Conservation (phyloP, 208 protist species). For the Leishmania turanica region DNA sequence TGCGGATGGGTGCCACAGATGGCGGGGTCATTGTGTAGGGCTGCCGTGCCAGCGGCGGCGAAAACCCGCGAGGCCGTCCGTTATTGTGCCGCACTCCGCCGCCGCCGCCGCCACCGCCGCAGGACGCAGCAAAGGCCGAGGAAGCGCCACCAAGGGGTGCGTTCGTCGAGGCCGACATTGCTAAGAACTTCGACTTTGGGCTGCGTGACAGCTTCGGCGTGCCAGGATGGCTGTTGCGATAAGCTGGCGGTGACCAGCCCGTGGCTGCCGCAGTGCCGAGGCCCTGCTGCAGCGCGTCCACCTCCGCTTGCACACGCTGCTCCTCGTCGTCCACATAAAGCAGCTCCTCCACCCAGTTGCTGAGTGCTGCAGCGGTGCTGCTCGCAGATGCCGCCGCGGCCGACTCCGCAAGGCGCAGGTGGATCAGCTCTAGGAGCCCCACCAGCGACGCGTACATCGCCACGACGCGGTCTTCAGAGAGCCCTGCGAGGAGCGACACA, state of each 20-base stretch:
- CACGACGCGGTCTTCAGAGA: constrained; percentile 73
- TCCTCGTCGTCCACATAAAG: constrained; percentile 33
- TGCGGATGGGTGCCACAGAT: constrained; percentile 20
- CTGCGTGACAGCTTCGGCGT: constrained; percentile 26
- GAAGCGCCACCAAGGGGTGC: not conserved
- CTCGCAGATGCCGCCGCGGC: not conserved
- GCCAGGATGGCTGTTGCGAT: constrained; percentile 29
- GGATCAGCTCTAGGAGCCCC: constrained; percentile 65
- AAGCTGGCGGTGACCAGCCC: constrained; percentile 24
- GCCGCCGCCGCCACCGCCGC: not conserved
- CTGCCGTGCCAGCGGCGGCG: constrained; percentile 13
- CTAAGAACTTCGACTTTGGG: constrained; percentile 29
- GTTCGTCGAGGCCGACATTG: constrained; percentile 19
- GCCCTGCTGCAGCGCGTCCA: not conserved
- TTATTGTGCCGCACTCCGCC: not conserved
- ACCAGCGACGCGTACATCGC: constrained; percentile 75
- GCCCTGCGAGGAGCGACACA: constrained; percentile 55
- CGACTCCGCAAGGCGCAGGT: constrained; percentile 14
- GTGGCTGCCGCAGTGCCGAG: not conserved
- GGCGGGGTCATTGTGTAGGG: constrained; percentile 32
- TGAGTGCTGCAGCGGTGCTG: not conserved
- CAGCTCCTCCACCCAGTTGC: constrained; percentile 56
- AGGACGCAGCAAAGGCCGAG: constrained; percentile 7
- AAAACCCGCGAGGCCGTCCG: constrained; percentile 6
- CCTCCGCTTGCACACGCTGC: constrained; percentile 3